Evolutionary conservation across 2,329 filamentous ascomycete species (phyloP).

Genomic region (Ramichloridium luteum): DNA sequence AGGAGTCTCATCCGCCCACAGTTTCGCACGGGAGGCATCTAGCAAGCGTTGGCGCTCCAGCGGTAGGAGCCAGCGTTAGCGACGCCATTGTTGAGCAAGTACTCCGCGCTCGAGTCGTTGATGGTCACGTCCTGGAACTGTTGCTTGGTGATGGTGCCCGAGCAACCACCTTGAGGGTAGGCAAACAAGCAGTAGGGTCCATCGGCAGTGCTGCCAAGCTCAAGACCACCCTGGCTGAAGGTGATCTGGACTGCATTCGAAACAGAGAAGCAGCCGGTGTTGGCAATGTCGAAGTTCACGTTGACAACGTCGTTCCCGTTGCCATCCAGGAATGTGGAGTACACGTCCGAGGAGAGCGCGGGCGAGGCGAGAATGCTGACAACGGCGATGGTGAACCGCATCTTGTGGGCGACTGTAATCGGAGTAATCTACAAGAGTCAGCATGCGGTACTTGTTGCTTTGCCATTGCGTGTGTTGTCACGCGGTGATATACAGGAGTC

Average conservation of each 20-base stretch:
- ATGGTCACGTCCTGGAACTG: neutral
- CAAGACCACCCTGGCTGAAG: neutral
- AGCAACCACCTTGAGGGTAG: neutral
- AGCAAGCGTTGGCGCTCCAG: too few species aligned
- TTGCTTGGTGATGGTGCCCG: neutral
- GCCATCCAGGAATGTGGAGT: neutral
- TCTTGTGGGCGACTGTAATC: too few species aligned
- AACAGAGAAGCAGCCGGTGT: conserved; percentile 1
- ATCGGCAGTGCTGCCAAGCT: neutral
- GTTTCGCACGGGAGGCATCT: too few species aligned
- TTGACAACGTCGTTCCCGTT: conserved; percentile 2
- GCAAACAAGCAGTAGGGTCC: neutral
- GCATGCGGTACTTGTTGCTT: too few species aligned
- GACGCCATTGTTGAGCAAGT: neutral
- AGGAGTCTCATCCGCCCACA: too few species aligned
- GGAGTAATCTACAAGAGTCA: too few species aligned
- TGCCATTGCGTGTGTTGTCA: too few species aligned
- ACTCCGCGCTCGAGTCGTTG: neutral
- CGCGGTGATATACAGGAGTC: too few species aligned
- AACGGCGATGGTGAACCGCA: conserved; percentile 1
- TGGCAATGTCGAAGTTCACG: conserved; percentile 3
- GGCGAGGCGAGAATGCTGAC: neutral
- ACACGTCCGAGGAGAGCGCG: neutral
- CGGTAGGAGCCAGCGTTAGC: neutral
- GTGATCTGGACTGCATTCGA: neutral